Evolutionary conservation across 495 filamentous ascomycete species (phyloP), one percentile per base, ranked within the genome.

Genomic region (Penicillium steckii): DNA sequence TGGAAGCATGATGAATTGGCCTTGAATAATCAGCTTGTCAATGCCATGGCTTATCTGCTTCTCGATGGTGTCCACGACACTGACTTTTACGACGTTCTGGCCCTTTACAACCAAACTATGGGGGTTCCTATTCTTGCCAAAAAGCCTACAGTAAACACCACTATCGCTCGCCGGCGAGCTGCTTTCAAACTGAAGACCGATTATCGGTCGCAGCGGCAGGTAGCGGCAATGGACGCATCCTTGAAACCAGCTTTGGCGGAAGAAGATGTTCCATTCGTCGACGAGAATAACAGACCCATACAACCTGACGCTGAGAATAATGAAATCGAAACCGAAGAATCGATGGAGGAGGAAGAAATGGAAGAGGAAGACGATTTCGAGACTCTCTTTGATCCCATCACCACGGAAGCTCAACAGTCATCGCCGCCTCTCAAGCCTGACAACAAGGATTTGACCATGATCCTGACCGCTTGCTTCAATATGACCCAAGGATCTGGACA

Each of bases 81-180:
- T 24, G 83, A 89, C 58, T 80, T 73, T 59, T 81, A 89, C 52
- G 81, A 88, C 59, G 74, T 94, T 3, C 74, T 96, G 18, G 77
- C 78, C 7, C 69, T 98, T 19, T 66, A 91, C 12, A 74, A 89
- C 44, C 87, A 95, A 67, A 88, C 90, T 7, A 90, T 89, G 79
- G 76, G 80, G 24, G 78, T 93, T 52, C 83, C 85, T 1, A 69
- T 75, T 27, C 47, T 72, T 15, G 53, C 59, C 8, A 56, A 61
- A 12, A 27, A 61, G 8, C 73, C 70, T 8, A 23, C 18, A 23
- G 8, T 19, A 23, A 41, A 41, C 38, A 41, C 23, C 18, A 41
- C 10, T 17, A 8, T 15, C 13, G 8, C 18, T 41, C 38, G 38
- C 38, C 21, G 18, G n/a, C 18, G 38, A 41, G 38, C 38, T 41